Evolutionary conservation across 495 filamentous ascomycete species (phyloP), one percentile per base, ranked within the genome.

Genomic region (Trichoderma erinaceum): DNA sequence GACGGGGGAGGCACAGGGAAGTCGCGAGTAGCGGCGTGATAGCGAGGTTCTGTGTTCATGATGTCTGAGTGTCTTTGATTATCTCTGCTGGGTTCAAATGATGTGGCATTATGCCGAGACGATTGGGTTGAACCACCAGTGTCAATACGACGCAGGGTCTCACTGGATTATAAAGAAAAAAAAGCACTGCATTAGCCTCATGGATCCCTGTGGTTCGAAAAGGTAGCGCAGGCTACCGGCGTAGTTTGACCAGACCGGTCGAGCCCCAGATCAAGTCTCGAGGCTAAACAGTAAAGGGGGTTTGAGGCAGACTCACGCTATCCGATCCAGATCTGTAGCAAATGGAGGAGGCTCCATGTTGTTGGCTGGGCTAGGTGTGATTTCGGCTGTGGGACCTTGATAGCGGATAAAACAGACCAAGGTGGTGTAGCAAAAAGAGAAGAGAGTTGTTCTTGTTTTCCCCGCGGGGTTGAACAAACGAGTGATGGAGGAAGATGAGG

Each of bases 281-380:
- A 52, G n/a, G n/a, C 48, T 52, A 61, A 61, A 27, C 10, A 12
- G 12, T 15, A 29, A 25, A 21, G 27, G 56, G 56, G 21, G 25
- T 32, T 32, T 18, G 25, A 32, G 25, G 23, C 56, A 61, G 56
- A 61, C 56, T 61, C 56, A 61, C 56, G 56, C 56, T 61, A 61
- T 61, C 56, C 56, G 56, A 61, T 61, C 56, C 56, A 61, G 56
- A 61, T 61, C 56, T 61, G 56, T 61, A 61, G 56, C 56, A 61
- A 29, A 61, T 61, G 56, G 56, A 18, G 56, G 56, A 35, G 56
- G n/a, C 56, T 61, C 56, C 56, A 61, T 61, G 56, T 15, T 61
- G 56, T 25, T 61, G 27, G 56, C 18, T n/a, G 48, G 48, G 48
- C 13, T 23, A 25, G 11, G 11, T 5, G 11, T 61, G 56, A 23